Base-by-base conservation (phyloP, 768 basidiomycete species). In the Suillus lakei region DNA sequence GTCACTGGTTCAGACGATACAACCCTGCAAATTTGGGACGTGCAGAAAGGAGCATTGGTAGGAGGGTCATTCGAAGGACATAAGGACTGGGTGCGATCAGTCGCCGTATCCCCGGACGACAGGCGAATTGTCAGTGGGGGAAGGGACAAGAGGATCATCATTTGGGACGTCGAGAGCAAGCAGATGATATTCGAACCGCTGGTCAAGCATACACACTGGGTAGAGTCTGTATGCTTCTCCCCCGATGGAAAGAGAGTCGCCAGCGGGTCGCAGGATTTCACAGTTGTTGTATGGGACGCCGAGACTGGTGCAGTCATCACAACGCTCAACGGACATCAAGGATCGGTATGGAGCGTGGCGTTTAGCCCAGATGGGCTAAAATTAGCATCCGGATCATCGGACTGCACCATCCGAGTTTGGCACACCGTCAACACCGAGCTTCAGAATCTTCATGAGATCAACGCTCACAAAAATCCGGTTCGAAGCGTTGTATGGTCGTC, bases 131-230 rank as follows among this genome's bases (percentile, higher is more conserved):
- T 70, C 12, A 76, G 75, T 46, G 74, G 74, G 63, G 74, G 74
- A 54, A 72, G 75, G 2, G 76, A 75, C 28, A 74, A 76, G 54
- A 72, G 74, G 32, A 60, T 75, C 72, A 72, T 75, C 54, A 63
- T 75, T 64, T 75, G 76, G 74, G 74, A 70, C 66, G 34, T 77
- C 9, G 74, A 76, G 16, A 65, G 63, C 16, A 50, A 50, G n/a
- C 48, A 62, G 21, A 26, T 28, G 59, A 1, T 68, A 15, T 21
- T 38, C 41, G 32, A 21, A 32, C 66, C 67, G n/a, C 55, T 68
- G 32, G 23, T 26, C 28, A 44, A 44, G 16, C 64, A 69, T 34
- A 51, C 46, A 16, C 38, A 48, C 18, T 16, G n/a, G 34, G 67
- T 69, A 12, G 30, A 15, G n/a, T 65, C 67, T 3, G 43, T 69